Evolutionary conservation across 495 filamentous ascomycete species (phyloP), one percentile per base, ranked within the genome.

Genomic region (Tetracladium marchalianum): DNA sequence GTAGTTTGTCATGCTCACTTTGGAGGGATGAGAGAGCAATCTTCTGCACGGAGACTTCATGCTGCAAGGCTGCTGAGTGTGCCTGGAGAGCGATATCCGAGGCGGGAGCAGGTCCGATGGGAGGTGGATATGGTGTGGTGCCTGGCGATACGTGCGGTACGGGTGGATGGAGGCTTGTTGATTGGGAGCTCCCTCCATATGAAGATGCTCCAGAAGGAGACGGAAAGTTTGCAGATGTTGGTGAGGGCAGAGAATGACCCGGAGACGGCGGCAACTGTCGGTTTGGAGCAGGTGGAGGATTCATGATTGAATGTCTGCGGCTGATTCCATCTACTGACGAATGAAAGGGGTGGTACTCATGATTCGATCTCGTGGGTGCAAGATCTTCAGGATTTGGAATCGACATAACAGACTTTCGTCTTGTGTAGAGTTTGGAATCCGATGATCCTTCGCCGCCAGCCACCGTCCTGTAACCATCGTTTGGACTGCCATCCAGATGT

Each of bases 31-130:
- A 64, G 8, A 69, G 56, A 11, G 67, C 62, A 13, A 72, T 56
- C 8, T 69, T 69, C 41, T 72, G 71, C 27, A 70, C 55, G 15
- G 64, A 69, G 22, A 73, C 62, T 54, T 73, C 67, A 46, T 71
- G 70, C 47, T 72, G 70, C 5, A 73, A 57, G 39, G 70, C 66
- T 19, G 63, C 60, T 1, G 69, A 52, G 46, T 70, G 67, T 4
- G 61, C 60, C 31, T 64, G 56, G 27, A 68, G 62, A 9, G 63
- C 68, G 11, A 49, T n/a, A 39, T 60, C 57, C 5, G 51, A 32
- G 5, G 51, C 13, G 31, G 43, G 49, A 2, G 49, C 11, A 4
- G 43, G 2, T 12, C 46, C 40, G 24, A 53, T 53, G 3, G 53
- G 52, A 27, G 56, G 49, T 32, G 54, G 49, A 34, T 47, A 53